Percentiles rank a stretch among this genome's conserved stretches.
These are phyloP conservation scores for Neofusicoccum cordaticola DNA, from an alignment of 2,329 filamentous ascomycete genomes.

Conservation along the genomic window DNA sequence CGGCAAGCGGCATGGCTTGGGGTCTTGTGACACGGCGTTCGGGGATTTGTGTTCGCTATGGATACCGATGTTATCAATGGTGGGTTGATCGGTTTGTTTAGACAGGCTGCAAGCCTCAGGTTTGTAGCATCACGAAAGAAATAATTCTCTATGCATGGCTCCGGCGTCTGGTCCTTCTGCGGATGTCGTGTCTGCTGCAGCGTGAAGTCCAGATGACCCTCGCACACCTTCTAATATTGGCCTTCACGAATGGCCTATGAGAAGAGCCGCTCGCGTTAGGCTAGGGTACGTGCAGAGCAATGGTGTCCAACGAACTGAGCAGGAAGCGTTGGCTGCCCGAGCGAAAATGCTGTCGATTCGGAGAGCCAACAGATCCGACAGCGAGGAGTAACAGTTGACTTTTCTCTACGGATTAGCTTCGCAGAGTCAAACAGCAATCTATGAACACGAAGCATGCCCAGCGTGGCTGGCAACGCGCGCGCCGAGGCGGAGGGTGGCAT, in stretches of 20 bases:
- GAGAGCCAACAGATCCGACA: too few relatives aligned
- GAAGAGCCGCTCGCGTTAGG: too few relatives aligned
- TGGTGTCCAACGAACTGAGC: too few relatives aligned
- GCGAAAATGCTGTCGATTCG: too few relatives aligned
- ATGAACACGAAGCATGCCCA: neutral
- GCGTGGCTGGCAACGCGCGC: neutral
- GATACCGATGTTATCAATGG: neutral
- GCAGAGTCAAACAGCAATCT: neutral
- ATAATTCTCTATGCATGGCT: neutral
- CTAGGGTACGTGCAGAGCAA: too few relatives aligned
- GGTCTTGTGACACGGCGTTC: neutral
- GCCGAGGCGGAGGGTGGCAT: neutral
- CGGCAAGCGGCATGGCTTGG: neutral
- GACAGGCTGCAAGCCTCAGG: neutral
- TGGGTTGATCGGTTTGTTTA: neutral
- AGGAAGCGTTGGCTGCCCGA: too few relatives aligned
- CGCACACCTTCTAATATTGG: too few relatives aligned
- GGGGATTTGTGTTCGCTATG: neutral
- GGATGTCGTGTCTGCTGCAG: too few relatives aligned
- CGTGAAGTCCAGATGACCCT: too few relatives aligned
- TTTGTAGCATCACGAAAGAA: neutral
- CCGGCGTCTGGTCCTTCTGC: too few relatives aligned
- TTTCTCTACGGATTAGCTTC: neutral
- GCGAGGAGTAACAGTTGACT: neutral
- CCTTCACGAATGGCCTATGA: too few relatives aligned